These are phyloP conservation scores for Plasmodium vivax DNA, from an alignment of 169 alveolate genomes.

Conservation along the genomic window DNA sequence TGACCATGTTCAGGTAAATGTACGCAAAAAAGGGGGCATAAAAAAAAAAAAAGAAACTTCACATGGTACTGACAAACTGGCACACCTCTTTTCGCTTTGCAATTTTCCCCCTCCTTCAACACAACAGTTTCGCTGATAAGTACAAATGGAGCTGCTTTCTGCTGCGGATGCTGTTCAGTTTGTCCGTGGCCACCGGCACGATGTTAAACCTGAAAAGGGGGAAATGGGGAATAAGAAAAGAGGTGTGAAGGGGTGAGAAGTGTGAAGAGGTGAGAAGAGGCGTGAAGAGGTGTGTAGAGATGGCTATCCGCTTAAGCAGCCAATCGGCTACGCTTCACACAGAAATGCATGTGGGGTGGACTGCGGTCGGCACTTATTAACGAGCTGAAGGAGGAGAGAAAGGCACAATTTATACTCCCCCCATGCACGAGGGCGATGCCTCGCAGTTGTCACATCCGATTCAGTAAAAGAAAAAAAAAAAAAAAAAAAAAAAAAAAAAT, in stretches of 20 bases:
- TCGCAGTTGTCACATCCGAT: background rate
- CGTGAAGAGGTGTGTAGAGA: background rate
- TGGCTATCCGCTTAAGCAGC: background rate
- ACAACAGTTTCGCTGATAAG: conserved; percentile 5
- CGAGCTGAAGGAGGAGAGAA: background rate
- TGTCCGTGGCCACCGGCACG: conserved; percentile 21
- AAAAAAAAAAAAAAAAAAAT: background rate
- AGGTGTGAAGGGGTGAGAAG: background rate
- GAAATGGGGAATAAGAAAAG: background rate
- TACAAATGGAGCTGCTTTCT: conserved; percentile 15
- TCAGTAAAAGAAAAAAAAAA: background rate
- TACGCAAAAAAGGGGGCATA: background rate
- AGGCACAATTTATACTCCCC: background rate
- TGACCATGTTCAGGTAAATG: background rate
- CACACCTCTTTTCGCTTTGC: background rate
- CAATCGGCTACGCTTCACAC: background rate
- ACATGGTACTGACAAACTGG: background rate
- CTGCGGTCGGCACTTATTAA: background rate
- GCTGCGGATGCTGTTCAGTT: background rate
- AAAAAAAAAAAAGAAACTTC: no score
- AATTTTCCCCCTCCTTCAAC: background rate
- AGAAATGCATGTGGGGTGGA: background rate
- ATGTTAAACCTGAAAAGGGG: conserved; percentile 3
- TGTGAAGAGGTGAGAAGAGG: background rate
- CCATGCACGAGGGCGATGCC: background rate